phyloP scores from a whole-genome alignment of 75 land plant species.

The Pinus albicaulis region DNA sequence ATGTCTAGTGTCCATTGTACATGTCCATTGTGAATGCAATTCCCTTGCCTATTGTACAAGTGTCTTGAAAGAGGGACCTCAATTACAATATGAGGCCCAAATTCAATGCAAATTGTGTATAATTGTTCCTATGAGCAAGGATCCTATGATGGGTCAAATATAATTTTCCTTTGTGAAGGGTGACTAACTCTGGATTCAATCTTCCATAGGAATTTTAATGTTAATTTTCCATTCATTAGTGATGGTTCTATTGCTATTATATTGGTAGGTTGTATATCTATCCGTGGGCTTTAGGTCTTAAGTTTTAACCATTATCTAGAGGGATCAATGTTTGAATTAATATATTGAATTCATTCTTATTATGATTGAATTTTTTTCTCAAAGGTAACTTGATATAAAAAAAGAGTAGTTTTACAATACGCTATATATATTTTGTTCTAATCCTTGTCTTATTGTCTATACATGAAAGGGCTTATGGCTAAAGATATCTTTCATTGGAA shows the following conservation, averaged over 20 bases:
- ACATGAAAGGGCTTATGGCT: conserved; percentile 54
- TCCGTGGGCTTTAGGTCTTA: neutral
- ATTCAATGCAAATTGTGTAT: neutral
- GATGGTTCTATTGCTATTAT: neutral
- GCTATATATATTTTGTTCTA: neutral
- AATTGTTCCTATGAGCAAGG: neutral
- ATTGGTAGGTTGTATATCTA: neutral
- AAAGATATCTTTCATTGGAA: conserved; percentile 85
- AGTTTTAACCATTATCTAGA: neutral
- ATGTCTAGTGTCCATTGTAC: neutral
- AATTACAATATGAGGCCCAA: no score
- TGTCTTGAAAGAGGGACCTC: no score
- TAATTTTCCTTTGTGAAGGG: no score
- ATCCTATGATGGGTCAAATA: neutral
- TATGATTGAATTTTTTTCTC: neutral
- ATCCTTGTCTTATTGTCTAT: neutral
- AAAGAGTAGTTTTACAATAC: neutral
- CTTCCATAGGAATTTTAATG: neutral
- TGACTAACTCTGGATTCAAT: no score
- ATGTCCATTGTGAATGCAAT: neutral
- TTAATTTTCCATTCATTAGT: neutral
- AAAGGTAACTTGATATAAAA: neutral
- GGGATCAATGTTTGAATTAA: neutral
- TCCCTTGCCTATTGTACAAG: neutral
- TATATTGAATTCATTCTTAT: neutral